Conservation (phyloP, 345 rosid genomes). For the Cardamine occulta region DNA sequence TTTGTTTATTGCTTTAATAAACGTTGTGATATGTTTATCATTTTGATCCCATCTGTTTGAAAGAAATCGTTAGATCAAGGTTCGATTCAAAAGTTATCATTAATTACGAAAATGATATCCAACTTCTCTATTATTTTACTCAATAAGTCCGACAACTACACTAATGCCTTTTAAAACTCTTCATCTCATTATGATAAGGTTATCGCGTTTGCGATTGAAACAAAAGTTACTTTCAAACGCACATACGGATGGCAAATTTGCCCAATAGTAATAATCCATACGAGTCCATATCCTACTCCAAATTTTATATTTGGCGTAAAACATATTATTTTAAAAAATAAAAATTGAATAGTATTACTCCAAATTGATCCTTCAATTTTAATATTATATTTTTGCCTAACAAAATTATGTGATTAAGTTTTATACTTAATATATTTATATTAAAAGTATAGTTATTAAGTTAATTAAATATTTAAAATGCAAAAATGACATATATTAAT, state of each 20-base stretch:
- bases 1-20: neutral
- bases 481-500: neutral
- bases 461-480: too few relatives aligned
- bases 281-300: too few relatives aligned
- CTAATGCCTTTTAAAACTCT: neutral
- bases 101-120: neutral
- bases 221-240: neutral
- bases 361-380: neutral
- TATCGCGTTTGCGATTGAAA: neutral
- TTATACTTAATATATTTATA: too few relatives aligned
- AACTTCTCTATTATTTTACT: neutral
- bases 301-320: too few relatives aligned
- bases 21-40: neutral
- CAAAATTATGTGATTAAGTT: neutral
- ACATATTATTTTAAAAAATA: too few relatives aligned
- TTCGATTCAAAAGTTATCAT: slow-evolving; percentile 6
- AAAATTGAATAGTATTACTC: neutral
- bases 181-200: neutral
- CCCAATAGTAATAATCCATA: neutral
- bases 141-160: neutral
- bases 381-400: neutral
- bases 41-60: neutral
- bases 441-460: too few relatives aligned
- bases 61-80: neutral
- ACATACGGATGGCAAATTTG: neutral